Evolutionary conservation across 2,329 filamentous ascomycete species (phyloP).

Genomic region (Clarireedia paspali): DNA sequence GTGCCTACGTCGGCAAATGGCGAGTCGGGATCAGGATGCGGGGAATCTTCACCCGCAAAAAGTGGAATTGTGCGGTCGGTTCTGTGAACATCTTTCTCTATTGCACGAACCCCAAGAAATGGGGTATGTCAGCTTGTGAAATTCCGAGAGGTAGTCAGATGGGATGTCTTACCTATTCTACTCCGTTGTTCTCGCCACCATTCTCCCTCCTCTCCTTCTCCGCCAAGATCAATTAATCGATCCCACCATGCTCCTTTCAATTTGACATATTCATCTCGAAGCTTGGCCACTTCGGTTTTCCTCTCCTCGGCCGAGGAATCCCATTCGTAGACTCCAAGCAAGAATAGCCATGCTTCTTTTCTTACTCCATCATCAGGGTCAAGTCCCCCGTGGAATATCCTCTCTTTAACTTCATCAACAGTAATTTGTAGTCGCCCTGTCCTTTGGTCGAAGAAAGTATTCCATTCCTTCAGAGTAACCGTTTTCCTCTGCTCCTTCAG

Average conservation of each 20-base stretch:
- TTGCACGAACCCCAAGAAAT: conserved; percentile 41
- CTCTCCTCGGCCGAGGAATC: conserved; percentile 82
- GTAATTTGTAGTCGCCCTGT: conserved; percentile 74
- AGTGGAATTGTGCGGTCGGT: conserved; percentile 94
- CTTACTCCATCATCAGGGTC: conserved; percentile 83
- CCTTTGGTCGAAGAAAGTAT: conserved; percentile 72
- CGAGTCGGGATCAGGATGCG: conserved; percentile 91
- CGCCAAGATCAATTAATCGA: conserved; percentile 72
- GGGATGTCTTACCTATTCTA: conserved; percentile 68
- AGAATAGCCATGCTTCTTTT: conserved; percentile 94
- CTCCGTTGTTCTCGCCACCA: conserved; percentile 95
- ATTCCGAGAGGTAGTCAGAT: background rate
- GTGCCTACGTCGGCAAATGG: conserved; percentile 90
- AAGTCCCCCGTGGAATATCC: conserved; percentile 92
- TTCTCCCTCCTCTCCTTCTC: conserved; percentile 74
- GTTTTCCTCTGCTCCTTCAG: conserved; percentile 70
- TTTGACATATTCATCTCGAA: conserved; percentile 88
- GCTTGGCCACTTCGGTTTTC: conserved; percentile 71
- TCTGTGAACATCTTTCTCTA: conserved; percentile 97
- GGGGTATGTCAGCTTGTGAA: conserved; percentile 34
- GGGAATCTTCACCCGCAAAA: conserved; percentile 92
- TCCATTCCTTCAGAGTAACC: conserved; percentile 81
- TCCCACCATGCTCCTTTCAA: conserved; percentile 98
- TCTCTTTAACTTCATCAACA: conserved; percentile 87
- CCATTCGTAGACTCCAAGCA: conserved; percentile 90